Base-by-base conservation (phyloP, 495 filamentous ascomycete species). In the Echria macrotheca region DNA sequence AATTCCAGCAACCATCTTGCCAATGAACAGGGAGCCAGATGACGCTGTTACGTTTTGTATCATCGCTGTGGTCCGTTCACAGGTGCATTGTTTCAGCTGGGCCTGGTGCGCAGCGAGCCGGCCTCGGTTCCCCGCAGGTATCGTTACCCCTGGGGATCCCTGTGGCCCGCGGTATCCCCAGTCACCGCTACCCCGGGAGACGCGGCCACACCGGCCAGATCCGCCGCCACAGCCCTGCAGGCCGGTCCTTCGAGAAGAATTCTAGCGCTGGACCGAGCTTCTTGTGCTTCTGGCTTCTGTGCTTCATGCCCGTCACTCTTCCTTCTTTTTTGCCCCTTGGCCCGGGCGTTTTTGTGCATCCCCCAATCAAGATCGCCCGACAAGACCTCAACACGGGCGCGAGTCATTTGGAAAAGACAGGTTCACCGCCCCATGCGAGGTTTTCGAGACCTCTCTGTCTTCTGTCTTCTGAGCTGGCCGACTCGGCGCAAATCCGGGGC, bases 211-310 rank as follows among this genome's bases (percentile, higher is more conserved):
- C 50, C 58, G 54, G 50, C 39, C 38, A 56, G 37, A 44, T 54
- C 51, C 44, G 49, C 49, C 50, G 50, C 61, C 44, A 25, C 49
- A 54, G 44, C 52, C 60, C 48, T 59, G 58, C 50, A 50, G 49
- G 45, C 21, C 31, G 15, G n/a, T n/a, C 44, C 40, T 65, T 65
- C 61, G 49, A 62, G 59, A 65, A 65, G 36, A 47, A 52, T 65
- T 65, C 59, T 56, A 65, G 55, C 45, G 50, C 28, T 50, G 55
- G 45, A 39, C 58, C 42, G 55, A 58, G 60, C 55, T 42, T 47
- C 21, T 17, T n/a, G n/a, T n/a, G n/a, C n/a, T n/a, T n/a, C n/a
- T n/a, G n/a, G n/a, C n/a, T n/a, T n/a, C n/a, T n/a, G n/a, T n/a
- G n/a, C n/a, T n/a, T n/a, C n/a, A n/a, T n/a, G n/a, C n/a, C n/a